Conservation (phyloP, 805 yeast species). For the Myxozyma udenii region DNA sequence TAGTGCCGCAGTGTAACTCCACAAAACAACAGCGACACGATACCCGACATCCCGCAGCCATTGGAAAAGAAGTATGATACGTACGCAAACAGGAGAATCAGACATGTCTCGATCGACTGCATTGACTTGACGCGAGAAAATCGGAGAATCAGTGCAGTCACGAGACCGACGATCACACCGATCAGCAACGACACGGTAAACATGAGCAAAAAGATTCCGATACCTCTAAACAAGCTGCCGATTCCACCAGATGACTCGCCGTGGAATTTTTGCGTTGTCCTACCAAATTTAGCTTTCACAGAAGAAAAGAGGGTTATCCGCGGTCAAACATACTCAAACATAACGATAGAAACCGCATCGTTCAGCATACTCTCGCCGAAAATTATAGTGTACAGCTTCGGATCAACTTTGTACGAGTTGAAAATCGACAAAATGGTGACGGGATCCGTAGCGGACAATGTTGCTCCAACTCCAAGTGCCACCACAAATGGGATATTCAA, state of each 20-base stretch:
- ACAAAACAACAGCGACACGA: constrained; percentile 74
- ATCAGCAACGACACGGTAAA: constrained; percentile 87
- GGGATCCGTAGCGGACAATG: constrained; percentile 97
- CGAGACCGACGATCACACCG: constrained; percentile 81
- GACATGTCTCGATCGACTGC: constrained; percentile 96
- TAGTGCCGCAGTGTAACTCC: constrained; percentile 96
- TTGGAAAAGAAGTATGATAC: constrained; percentile 96
- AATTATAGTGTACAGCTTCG: constrained; percentile 91
- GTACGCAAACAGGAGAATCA: constrained; percentile 85
- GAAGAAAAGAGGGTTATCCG: too few species aligned
- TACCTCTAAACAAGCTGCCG: constrained; percentile 84
- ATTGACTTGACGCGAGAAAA: constrained; percentile 90
- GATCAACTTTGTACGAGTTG: constrained; percentile 97
- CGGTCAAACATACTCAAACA: constrained; percentile 67
- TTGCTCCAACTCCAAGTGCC: constrained; percentile 95
- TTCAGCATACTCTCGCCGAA: constrained; percentile 94
- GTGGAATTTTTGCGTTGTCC: constrained; percentile 90
- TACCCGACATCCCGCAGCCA: constrained; percentile 98
- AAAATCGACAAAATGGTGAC: constrained; percentile 94
- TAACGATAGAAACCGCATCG: constrained; percentile 97
- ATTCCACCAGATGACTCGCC: constrained; percentile 76
- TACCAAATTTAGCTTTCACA: not conserved
- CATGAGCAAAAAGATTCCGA: constrained; percentile 87
- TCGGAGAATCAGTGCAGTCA: constrained; percentile 84
- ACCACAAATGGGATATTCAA: constrained; percentile 87